Base-by-base conservation (phyloP, 106 monocot genomes). In the Narthecium ossifragum region DNA sequence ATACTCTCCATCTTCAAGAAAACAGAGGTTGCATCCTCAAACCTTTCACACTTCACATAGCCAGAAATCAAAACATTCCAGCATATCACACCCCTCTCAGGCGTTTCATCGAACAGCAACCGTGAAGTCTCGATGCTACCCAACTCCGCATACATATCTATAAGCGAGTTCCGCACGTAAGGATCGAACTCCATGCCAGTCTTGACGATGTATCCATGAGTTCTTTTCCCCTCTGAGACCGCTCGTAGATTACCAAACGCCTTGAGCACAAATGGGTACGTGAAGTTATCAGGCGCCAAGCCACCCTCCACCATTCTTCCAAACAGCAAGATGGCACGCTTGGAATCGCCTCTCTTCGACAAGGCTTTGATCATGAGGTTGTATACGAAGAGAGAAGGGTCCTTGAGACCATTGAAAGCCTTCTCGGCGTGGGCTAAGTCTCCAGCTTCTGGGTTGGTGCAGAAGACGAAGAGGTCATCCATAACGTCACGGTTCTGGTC, bases 21-120 rank as follows among this genome's bases (percentile, higher is more conserved):
- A 71, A 59, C n/a, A 20, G 46, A 41, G 2, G 72, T 48, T 8
- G 81, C 76, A n/a, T 60, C 67, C 31, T 63, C 59, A 28, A 68
- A 81, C 50, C 38, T 66, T 21, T 15, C 22, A 28, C 72, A 76
- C 36, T 76, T 76, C 32, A 76, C 64, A 24, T 69, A 69, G 1
- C 63, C 57, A 18, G 59, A 45, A 27, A 81, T 76, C 64, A 81
- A n/a, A 13, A 76, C 59, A 45, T 76, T 81, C 76, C 72, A 81
- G 27, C 64, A 21, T 36, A 76, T 22, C 26, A 73, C 31, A 17
- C 65, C 68, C 25, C 43, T 72, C 14, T 65, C 33, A 6, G 30
- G 53, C 50, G 38, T 81, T 68, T 73, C 76, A 31, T 72, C 63
- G 38, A 81, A 75, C 31, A 80, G 34, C 0, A 2, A 22, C 34